Conservation (phyloP, 176 grass and related monocot genomes). For the Bonia amplexicaulis region DNA sequence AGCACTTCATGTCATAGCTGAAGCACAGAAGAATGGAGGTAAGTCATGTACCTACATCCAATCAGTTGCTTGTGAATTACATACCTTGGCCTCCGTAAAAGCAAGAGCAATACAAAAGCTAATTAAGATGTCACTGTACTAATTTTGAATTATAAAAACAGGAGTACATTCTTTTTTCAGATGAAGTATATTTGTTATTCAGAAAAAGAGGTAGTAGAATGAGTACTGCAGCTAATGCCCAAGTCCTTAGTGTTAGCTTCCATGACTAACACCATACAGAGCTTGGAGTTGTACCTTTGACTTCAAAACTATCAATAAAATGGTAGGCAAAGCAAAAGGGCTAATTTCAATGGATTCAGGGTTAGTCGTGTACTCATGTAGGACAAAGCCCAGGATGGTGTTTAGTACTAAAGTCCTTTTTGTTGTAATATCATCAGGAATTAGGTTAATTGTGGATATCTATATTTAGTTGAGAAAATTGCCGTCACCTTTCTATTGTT, state of each 20-base stretch:
- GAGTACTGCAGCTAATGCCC: not conserved
- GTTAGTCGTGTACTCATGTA: not conserved
- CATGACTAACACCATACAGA: too few relatives aligned
- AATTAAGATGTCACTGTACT: not conserved
- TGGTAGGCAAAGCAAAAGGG: not conserved
- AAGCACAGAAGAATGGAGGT: constrained; percentile 58
- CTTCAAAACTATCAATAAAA: not conserved
- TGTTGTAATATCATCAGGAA: not conserved
- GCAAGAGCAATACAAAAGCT: not conserved
- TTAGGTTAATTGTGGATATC: not conserved
- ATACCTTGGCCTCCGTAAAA: not conserved
- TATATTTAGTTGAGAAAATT: not conserved
- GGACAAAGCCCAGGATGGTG: not conserved
- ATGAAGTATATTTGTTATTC: not conserved
- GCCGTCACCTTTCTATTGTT: not conserved
- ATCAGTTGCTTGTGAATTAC: not conserved
- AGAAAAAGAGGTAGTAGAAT: not conserved
- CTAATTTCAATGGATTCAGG: not conserved
- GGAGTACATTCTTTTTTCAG: not conserved
- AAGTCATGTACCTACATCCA: not conserved
- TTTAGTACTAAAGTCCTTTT: not conserved
- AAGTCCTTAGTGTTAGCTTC: not conserved
- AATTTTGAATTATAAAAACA: not conserved
- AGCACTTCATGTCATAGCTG: constrained; percentile 56
- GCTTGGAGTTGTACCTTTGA: not conserved